A percentile compares a stretch with the other conserved stretches of the same genome.
Conservation (phyloP, 768 basidiomycete species). For the Russula brevipes region DNA sequence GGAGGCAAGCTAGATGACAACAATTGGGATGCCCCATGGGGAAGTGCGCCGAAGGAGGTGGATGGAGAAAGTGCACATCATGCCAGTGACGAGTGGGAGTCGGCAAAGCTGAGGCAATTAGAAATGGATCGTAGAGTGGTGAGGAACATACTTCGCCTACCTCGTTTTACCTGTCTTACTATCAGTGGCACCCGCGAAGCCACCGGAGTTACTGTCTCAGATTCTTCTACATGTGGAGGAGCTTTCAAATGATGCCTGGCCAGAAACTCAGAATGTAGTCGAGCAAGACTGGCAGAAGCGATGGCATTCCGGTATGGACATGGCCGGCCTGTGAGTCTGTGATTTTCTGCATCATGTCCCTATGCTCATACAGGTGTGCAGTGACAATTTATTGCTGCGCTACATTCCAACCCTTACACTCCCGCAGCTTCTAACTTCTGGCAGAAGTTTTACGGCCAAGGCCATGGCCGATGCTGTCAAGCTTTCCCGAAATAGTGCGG, state of each 20-base stretch:
- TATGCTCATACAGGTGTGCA: slow-evolving; percentile 26
- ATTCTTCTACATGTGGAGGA: slow-evolving; percentile 52
- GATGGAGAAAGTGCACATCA: slow-evolving; percentile 27
- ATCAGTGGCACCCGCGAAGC: slow-evolving; percentile 37
- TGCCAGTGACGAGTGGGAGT: slow-evolving; percentile 61
- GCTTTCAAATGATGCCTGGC: slow-evolving; percentile 51
- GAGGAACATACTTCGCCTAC: slow-evolving; percentile 31
- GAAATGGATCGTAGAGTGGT: slow-evolving; percentile 61
- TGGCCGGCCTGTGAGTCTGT: slow-evolving; percentile 54
- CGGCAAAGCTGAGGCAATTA: slow-evolving; percentile 50
- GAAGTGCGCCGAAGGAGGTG: slow-evolving; percentile 5
- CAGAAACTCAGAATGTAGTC: slow-evolving; percentile 28
- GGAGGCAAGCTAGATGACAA: slow-evolving; percentile 25
- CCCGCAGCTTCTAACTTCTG: slow-evolving; percentile 45
- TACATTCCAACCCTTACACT: slow-evolving; percentile 49
- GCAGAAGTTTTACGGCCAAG: slow-evolving; percentile 53
- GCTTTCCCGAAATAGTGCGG: slow-evolving; percentile 53
- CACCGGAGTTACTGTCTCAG: slow-evolving; percentile 57
- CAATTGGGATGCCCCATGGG: slow-evolving; percentile 34
- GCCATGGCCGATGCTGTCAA: slow-evolving; percentile 56
- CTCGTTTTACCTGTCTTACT: slow-evolving; percentile 14
- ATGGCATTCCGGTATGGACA: slow-evolving; percentile 43
- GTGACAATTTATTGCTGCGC: slow-evolving; percentile 38
- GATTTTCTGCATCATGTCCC: slow-evolving; percentile 3
- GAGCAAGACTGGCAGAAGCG: slow-evolving; percentile 31